Conservation (phyloP, 176 grass and related monocot genomes). For the Triticum turgidum region DNA sequence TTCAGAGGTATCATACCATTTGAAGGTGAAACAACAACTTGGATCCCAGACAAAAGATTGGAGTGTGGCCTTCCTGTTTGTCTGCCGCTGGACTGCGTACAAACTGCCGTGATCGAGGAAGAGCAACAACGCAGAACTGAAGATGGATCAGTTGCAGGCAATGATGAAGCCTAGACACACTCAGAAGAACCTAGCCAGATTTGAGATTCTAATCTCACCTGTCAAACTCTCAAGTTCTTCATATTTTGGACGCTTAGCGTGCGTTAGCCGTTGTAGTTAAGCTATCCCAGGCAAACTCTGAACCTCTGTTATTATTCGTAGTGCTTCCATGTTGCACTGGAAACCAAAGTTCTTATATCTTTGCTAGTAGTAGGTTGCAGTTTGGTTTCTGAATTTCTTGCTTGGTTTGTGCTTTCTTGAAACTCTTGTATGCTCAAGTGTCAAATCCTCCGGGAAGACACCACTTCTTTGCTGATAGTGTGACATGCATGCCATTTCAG, state of each 20-base stretch:
- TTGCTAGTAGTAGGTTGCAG: background rate
- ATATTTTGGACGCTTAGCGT: background rate
- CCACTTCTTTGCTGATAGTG: background rate
- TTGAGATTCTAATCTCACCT: background rate
- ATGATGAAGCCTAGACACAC: background rate
- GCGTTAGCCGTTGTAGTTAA: background rate
- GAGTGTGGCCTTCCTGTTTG: too few species aligned
- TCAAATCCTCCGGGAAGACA: background rate
- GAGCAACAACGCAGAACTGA: background rate
- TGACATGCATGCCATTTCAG: background rate
- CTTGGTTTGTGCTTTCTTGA: background rate
- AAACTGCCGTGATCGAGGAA: too few species aligned
- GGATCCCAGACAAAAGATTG: too few species aligned
- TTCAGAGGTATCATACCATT: too few species aligned
- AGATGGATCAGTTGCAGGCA: background rate
- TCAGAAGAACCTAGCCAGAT: background rate
- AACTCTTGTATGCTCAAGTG: background rate
- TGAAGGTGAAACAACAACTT: too few species aligned
- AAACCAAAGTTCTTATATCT: background rate
- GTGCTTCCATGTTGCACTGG: background rate
- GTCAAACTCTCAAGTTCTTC: background rate
- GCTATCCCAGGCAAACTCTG: background rate
- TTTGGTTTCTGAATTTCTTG: background rate
- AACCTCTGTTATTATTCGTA: background rate
- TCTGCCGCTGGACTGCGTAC: too few species aligned